Base-by-base conservation (phyloP, 2,329 filamentous ascomycete genomes). In the Nannizziopsis barbatae region DNA sequence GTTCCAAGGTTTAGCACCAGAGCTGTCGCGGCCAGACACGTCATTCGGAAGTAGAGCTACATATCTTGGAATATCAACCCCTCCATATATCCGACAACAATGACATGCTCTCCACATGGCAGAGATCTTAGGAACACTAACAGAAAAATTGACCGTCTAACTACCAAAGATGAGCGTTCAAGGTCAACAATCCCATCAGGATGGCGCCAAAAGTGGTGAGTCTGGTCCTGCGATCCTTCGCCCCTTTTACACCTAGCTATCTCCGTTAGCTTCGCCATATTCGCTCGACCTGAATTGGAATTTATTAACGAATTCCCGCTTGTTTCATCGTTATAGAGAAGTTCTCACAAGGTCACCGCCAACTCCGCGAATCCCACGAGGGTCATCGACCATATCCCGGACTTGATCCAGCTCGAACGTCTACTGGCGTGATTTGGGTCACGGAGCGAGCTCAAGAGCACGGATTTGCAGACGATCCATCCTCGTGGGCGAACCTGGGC, bases 381-480 rank as follows among this genome's bases (percentile, higher is more conserved):
- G 89, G 89, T 51, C 88, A 94, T 71, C 81, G 86, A 63, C 83
- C 86, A 42, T 89, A 95, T 66, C 87, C 89, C 52, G 90, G 89
- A 58, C 82, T 95, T 56, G 89, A 95, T 62, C 84, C 87, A 47
- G 84, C 81, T 52, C 80, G 88, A 65, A 84, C 87, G 39, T 93
- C 86, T 12, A 96, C 90, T 11, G 90, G 90, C 67, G 90, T 95
- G 3, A 85, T 95, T 55, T 95, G 90, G 90, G 68, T 65, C 49
- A 71, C 68, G 32, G 69, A 72, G 50, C 83, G 86, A 58, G 89
- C 89, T 47, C 79, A 81, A 64, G 88, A 95, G 68, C 85, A 90
- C 69, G 90, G 90, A 58, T 95, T 84, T 71, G 71, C 80, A 44
- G 89, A 95, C 3, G 75, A 89, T 56, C 89, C 87, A 9, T 76